phyloP scores from a whole-genome alignment of 331 rosid species.

The Spiraea crenata region DNA sequence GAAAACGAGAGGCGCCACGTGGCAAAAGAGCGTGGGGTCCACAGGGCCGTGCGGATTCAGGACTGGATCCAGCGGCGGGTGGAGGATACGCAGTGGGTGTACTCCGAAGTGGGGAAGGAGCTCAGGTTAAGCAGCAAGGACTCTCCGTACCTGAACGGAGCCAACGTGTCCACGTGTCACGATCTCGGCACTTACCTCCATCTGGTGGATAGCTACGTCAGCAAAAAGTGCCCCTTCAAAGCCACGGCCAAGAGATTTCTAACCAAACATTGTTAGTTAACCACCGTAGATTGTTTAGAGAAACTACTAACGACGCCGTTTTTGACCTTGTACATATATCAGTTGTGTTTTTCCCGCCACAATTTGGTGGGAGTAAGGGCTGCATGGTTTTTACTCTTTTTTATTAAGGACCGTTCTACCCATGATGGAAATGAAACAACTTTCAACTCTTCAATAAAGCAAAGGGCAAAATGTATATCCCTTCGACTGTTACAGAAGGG shows the following conservation, averaged over 20 bases:
- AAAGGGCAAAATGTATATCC: not conserved
- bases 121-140: slow-evolving; percentile 64
- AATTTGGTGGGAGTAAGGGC: not conserved
- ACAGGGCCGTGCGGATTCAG: slow-evolving; percentile 24
- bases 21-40: not conserved
- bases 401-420: not conserved
- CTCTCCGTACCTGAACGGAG: slow-evolving; percentile 58
- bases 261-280: not conserved
- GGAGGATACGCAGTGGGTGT: slow-evolving; percentile 56
- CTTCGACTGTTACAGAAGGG: too few relatives aligned
- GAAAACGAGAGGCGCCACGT: slow-evolving; percentile 1
- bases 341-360: slow-evolving; percentile 8
- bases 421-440: not conserved
- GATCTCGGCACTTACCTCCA: slow-evolving; percentile 77
- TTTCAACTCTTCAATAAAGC: not conserved
- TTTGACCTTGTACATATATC: not conserved
- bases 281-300: not conserved
- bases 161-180: slow-evolving; percentile 66
- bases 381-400: not conserved
- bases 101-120: slow-evolving; percentile 76
- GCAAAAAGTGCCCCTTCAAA: slow-evolving; percentile 69
- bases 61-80: slow-evolving; percentile 58
- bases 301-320: not conserved
- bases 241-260: slow-evolving; percentile 38
- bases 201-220: slow-evolving; percentile 64